A percentile compares a stretch with the other conserved stretches of the same genome.
Conservation (phyloP, 495 filamentous ascomycete species). For the Penicillium steckii region DNA sequence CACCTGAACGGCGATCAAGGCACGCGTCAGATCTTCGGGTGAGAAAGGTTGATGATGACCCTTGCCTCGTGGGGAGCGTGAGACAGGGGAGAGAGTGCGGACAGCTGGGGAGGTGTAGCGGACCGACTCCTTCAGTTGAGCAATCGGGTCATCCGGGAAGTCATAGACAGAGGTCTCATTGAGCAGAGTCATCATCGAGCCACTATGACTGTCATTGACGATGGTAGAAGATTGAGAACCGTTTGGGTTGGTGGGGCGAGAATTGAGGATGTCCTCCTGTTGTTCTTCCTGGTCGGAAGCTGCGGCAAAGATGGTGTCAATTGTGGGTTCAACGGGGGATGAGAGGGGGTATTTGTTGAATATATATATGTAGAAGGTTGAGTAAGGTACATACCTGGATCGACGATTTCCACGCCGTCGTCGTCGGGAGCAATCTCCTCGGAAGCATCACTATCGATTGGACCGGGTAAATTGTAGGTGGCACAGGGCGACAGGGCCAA, state of each 20-base stretch:
- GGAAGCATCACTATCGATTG: slow-evolving; percentile 6
- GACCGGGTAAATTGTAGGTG: slow-evolving; percentile 24
- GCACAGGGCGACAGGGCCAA: slow-evolving; percentile 41
- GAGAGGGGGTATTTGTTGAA: too few species aligned
- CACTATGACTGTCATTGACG: slow-evolving; percentile 39
- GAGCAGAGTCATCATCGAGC: slow-evolving; percentile 42
- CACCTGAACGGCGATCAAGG: slow-evolving; percentile 43
- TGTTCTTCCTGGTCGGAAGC: slow-evolving; percentile 19
- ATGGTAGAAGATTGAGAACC: slow-evolving; percentile 42
- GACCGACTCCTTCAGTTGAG: slow-evolving; percentile 37
- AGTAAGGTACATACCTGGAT: slow-evolving; percentile 36
- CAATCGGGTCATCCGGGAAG: slow-evolving; percentile 30
- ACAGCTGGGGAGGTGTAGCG: slow-evolving; percentile 35
- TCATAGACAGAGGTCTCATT: slow-evolving; percentile 23
- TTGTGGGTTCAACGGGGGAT: not conserved
- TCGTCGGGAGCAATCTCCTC: slow-evolving; percentile 20
- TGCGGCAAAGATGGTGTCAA: slow-evolving; percentile 12
- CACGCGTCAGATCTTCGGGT: slow-evolving; percentile 42
- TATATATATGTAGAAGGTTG: not conserved
- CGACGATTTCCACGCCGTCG: slow-evolving; percentile 22
- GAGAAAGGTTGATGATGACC: slow-evolving; percentile 35
- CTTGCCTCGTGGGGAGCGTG: slow-evolving; percentile 22
- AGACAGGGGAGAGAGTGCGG: slow-evolving; percentile 30
- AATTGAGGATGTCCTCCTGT: slow-evolving; percentile 17
- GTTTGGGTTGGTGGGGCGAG: slow-evolving; percentile 24